These are phyloP conservation scores for Penicillium soppii DNA, from an alignment of 495 filamentous ascomycete species.

Conservation along the genomic window DNA sequence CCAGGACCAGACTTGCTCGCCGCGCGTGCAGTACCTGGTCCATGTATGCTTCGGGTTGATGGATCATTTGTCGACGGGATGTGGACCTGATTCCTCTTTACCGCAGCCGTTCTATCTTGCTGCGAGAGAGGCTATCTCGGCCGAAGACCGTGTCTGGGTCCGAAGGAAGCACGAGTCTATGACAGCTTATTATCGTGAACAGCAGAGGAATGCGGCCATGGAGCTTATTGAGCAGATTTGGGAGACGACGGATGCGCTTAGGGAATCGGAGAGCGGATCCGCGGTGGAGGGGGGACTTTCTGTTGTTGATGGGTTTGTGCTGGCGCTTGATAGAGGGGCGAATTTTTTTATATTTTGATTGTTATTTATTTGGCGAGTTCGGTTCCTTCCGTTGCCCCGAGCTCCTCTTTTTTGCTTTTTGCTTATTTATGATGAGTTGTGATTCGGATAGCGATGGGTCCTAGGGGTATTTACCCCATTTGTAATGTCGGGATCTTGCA, in stretches of 20 bases:
- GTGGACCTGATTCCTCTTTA: slow-evolving; percentile 28
- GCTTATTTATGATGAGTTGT: not conserved
- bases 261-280: not conserved
- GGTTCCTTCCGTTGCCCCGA: no score
- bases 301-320: slow-evolving; percentile 15
- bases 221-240: slow-evolving; percentile 23
- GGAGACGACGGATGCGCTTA: slow-evolving; percentile 16
- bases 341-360: slow-evolving; percentile 28
- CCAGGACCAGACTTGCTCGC: slow-evolving; percentile 19
- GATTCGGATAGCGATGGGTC: not conserved
- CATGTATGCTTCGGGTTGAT: slow-evolving; percentile 28
- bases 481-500: slow-evolving; percentile 3
- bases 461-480: slow-evolving; percentile 5
- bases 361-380: not conserved
- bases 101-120: slow-evolving; percentile 30
- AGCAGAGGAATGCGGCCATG: slow-evolving; percentile 28
- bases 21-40: slow-evolving; percentile 24
- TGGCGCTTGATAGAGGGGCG: slow-evolving; percentile 16
- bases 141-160: slow-evolving; percentile 22
- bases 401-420: not conserved
- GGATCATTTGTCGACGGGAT: slow-evolving; percentile 25
- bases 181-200: slow-evolving; percentile 30
- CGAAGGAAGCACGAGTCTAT: slow-evolving; percentile 28
- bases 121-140: slow-evolving; percentile 23
- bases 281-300: not conserved